phyloP scores from a whole-genome alignment of 257 asterid genomes.

The Henckelia pumila region DNA sequence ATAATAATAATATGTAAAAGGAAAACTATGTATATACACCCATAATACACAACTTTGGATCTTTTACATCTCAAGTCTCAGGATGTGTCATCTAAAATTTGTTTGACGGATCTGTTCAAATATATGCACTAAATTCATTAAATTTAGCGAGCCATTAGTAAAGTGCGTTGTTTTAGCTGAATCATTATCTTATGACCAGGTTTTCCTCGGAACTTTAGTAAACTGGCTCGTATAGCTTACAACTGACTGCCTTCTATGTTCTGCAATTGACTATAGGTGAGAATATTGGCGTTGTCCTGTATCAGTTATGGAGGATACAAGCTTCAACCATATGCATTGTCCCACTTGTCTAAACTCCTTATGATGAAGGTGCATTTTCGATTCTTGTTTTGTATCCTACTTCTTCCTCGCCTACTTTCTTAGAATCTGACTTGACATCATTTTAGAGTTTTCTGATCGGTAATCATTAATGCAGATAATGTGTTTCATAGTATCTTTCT shows the following conservation, averaged over 20 bases:
- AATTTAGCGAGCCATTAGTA: slow-evolving; percentile 3
- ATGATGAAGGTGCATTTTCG: slow-evolving; percentile 58
- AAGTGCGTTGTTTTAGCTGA: slow-evolving; percentile 8
- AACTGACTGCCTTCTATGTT: slow-evolving; percentile 23
- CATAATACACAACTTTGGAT: too few species aligned
- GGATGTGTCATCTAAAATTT: too few species aligned
- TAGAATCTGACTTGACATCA: background rate
- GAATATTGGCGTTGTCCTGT: slow-evolving; percentile 64
- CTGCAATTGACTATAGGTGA: slow-evolving; percentile 63
- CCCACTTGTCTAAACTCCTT: slow-evolving; percentile 64
- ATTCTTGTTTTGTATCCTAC: slow-evolving; percentile 14
- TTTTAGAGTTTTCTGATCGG: too few species aligned
- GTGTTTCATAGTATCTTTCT: slow-evolving; percentile 10
- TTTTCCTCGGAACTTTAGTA: slow-evolving; percentile 15
- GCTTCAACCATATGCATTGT: slow-evolving; percentile 80
- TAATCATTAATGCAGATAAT: background rate
- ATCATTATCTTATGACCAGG: background rate
- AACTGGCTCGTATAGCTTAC: slow-evolving; percentile 21
- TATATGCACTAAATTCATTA: slow-evolving; percentile 5
- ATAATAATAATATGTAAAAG: too few species aligned
- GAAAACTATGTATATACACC: too few species aligned
- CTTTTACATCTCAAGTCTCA: too few species aligned
- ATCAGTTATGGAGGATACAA: slow-evolving; percentile 79
- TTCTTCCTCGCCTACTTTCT: background rate
- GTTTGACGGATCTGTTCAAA: background rate